A percentile compares a stretch with the other conserved stretches of the same genome.
phyloP scores from a whole-genome alignment of 129 eudicot species.

The Saposhnikovia divaricata region DNA sequence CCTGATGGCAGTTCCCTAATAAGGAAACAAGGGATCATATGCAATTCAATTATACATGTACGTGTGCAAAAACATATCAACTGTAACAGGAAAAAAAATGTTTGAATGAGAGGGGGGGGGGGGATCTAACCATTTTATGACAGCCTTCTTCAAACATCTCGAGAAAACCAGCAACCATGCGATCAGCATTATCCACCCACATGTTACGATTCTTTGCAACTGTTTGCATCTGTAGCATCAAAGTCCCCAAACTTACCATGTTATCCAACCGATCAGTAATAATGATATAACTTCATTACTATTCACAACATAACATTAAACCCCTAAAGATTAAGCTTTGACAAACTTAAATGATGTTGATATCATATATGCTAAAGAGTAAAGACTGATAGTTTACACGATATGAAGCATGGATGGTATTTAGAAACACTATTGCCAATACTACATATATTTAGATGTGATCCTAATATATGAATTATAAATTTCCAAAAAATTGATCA shows the following conservation, averaged over 20 bases:
- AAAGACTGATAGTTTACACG: background rate
- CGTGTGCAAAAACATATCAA: background rate
- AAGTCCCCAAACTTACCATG: background rate
- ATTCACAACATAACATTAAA: background rate
- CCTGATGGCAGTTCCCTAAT: constrained; percentile 86
- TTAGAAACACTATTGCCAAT: background rate
- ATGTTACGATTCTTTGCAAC: constrained; percentile 68
- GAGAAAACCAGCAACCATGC: constrained; percentile 97
- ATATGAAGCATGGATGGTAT: background rate
- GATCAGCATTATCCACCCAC: constrained; percentile 98
- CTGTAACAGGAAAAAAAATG: background rate
- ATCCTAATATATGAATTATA: too few relatives aligned
- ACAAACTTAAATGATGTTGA: background rate
- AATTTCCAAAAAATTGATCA: too few relatives aligned
- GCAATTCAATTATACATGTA: background rate
- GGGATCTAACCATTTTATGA: constrained; percentile 75
- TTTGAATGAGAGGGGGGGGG: background rate
- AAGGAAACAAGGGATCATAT: background rate
- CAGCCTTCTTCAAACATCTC: constrained; percentile 99
- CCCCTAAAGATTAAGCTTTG: background rate
- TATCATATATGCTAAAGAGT: background rate
- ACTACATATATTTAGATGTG: background rate
- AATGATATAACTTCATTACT: background rate
- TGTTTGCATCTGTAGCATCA: constrained; percentile 61
- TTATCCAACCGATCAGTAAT: background rate